Evolutionary conservation across 257 asterid species (phyloP), one percentile per base, ranked within the genome.

Genomic region (Salvia splendens): DNA sequence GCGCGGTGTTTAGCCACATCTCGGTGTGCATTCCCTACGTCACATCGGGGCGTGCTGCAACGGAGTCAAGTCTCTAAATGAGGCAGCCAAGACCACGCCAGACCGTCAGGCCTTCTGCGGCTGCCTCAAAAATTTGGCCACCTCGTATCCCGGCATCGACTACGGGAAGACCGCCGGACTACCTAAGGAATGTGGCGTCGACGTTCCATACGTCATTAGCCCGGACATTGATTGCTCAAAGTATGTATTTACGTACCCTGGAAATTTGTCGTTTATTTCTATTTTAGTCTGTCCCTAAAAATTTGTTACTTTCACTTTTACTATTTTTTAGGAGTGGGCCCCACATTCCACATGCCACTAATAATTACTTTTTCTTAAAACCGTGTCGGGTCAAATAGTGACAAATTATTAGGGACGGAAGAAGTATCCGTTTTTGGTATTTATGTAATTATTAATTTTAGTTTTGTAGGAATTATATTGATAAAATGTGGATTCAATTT

Each of bases 21-120:
- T 6, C 7, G 0, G 52, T 73, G 2, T 79, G 83, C 67, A 5
- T 79, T 6, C 15, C 48, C 2, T 79, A 75, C 35, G 62, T 79
- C 6, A 56, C 47, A 5, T 57, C 30, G 64, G 64, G 5, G 16
- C 15, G 15, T 59, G 64, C 48, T 59, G 64, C 48, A 33, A 59
- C 8, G 64, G 64, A 14, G 5, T 38, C 12, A 59, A 59, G 9
- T 4, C 12, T 12, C 49, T 59, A 0, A 1, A 59, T 24, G 12
- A 32, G 0, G 4, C 33, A 33, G 48, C 49, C 35, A 65, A 0
- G 35, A 74, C 82, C 45, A 73, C 77, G 42, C 0, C 63, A 0
- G 92, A 83, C 45, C 87, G 87, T 12, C 79, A 65, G 70, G n/a
- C 0, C 4, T 24, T 43, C 54, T 61, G 67, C 67, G 8, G 5